Evolutionary conservation across 768 basidiomycete species (phyloP).

Genomic region (Tephrocybe sp.): DNA sequence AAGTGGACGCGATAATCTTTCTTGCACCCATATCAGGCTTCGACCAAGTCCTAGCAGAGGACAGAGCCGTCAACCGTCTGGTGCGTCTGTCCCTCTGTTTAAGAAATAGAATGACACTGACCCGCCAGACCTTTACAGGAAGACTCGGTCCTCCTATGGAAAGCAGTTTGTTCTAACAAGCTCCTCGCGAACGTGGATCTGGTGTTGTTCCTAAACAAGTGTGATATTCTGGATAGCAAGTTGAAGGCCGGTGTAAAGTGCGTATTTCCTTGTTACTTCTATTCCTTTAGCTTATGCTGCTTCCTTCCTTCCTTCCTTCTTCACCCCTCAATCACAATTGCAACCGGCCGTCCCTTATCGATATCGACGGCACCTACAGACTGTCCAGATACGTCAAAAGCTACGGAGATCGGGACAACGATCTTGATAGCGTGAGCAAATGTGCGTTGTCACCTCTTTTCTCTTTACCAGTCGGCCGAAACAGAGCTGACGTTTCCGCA

Average conservation of each 20-base stretch:
- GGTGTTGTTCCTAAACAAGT: conserved; percentile 87
- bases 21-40: conserved; percentile 77
- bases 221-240: conserved; percentile 77
- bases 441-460: conserved; percentile 43
- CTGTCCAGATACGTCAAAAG: conserved; percentile 43
- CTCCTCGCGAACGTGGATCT: conserved; percentile 78
- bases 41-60: conserved; percentile 65
- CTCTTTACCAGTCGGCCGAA: neutral
- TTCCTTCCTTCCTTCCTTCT: conserved; percentile 24
- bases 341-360: neutral
- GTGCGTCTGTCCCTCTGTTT: conserved; percentile 9
- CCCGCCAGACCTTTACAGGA: too few species aligned
- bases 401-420: conserved; percentile 66
- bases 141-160: conserved; percentile 92
- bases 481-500: neutral
- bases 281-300: too few species aligned
- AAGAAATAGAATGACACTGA: neutral
- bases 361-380: too few species aligned
- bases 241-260: conserved; percentile 45
- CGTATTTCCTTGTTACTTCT: neutral
- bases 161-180: conserved; percentile 81
- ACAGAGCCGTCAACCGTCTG: conserved; percentile 59
- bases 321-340: conserved; percentile 32
- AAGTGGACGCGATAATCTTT: conserved; percentile 69
- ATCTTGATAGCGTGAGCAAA: conserved; percentile 51